Base-by-base conservation (phyloP, 176 grass and related monocot species). In the Cenchrus americanus region DNA sequence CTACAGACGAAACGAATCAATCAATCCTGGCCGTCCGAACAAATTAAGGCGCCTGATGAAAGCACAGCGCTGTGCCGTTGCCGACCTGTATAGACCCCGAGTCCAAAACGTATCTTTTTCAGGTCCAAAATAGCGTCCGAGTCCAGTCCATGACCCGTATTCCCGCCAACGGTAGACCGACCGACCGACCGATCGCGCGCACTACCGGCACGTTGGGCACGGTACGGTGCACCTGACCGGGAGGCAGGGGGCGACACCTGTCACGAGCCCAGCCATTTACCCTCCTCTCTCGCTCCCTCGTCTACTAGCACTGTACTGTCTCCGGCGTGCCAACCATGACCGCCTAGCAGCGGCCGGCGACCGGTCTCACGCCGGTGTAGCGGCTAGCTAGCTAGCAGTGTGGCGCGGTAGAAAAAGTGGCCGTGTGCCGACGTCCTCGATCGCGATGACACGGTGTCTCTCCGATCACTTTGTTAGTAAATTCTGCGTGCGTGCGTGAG, bases 101-200 rank as follows among this genome's bases (percentile, higher is more conserved):
- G 61, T 63, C 61, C 61, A 63, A 63, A 13, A 62, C 10, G 21
- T 4, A 13, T 30, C 7, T 11, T 40, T 12, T 2, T 71, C 19
- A 21, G 62, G 68, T 80, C 77, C 77, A 81, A 76, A 49, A 76
- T 26, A 82, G 44, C 70, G 41, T 81, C 54, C 1, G 34, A 15
- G 26, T 13, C 54, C 4, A 6, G 21, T 0, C 7, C 3, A 1
- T 59, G 0, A 10, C 8, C 54, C 24, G 66, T 62, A 15, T 24
- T 48, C 57, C 75, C 58, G 55, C 3, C 0, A n/a, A 1, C 54
- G 19, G 54, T 17, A 15, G 52, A 54, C 18, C 30, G 73, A 51
- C 18, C 30, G 52, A 54, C 18, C 30, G 73, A 51, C 18, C 30
- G 73, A 51, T 30, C 26, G 10, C 23, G 40, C 55, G 75, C 75